phyloP scores from a whole-genome alignment of 805 yeast genomes.

The Komagataella pseudopastoris region DNA sequence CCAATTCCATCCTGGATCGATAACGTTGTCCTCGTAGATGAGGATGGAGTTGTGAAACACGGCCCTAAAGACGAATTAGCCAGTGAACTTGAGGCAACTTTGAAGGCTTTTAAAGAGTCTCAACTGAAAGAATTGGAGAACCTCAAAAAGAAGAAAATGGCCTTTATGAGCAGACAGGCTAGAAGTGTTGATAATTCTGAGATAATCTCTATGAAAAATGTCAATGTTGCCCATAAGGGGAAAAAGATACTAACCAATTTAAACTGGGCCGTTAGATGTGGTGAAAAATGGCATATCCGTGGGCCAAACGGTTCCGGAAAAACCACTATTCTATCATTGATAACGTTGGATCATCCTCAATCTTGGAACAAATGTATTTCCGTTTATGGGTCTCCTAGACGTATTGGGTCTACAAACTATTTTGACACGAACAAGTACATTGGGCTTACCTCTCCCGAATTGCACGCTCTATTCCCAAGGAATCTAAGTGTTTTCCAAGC shows the following conservation, averaged over 20 bases:
- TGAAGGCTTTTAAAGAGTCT: conserved; percentile 1
- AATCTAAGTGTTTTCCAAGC: conserved; percentile 38
- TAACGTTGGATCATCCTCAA: conserved; percentile 95
- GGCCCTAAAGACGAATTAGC: conserved; percentile 28
- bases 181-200: not conserved
- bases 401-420: conserved; percentile 63
- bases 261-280: conserved; percentile 50
- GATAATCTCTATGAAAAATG: conserved; percentile 39
- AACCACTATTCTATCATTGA: conserved; percentile 69
- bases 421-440: conserved; percentile 69
- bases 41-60: conserved; percentile 32
- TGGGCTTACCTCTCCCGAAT: conserved; percentile 85
- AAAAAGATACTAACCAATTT: conserved; percentile 45
- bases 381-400: conserved; percentile 53
- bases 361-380: conserved; percentile 69
- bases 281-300: conserved; percentile 78
- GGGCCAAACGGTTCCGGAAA: conserved; percentile 94
- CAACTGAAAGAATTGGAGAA: conserved; percentile 5
- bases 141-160: conserved; percentile 1
- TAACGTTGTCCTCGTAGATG: conserved; percentile 51
- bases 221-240: conserved; percentile 56
- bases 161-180: conserved; percentile 1
- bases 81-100: conserved; percentile 6
- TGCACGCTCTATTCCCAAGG: conserved; percentile 75
- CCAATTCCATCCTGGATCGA: conserved; percentile 68